These are phyloP conservation scores for Triangularia verruculosa DNA, from an alignment of 2,329 filamentous ascomycete species.

Conservation along the genomic window DNA sequence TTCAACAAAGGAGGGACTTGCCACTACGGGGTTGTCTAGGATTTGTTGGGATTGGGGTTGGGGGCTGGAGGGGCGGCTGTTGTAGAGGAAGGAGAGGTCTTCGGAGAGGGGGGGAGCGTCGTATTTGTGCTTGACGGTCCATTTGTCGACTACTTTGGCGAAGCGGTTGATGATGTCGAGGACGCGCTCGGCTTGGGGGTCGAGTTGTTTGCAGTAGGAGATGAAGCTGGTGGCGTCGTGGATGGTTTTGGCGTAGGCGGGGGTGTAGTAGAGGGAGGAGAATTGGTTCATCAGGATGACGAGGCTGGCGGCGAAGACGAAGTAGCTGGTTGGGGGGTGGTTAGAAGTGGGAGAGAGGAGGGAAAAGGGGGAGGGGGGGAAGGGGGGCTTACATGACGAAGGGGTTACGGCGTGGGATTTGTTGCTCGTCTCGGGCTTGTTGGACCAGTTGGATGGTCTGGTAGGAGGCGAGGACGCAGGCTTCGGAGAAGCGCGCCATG, in stretches of 20 bases:
- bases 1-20: neutral
- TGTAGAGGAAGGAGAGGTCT: conserved; percentile 26
- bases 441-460: conserved; percentile 49
- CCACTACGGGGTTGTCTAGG: neutral
- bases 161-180: conserved; percentile 51
- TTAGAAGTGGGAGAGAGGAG: conserved; percentile 11
- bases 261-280: conserved; percentile 46
- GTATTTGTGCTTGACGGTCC: conserved; percentile 24
- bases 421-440: conserved; percentile 41
- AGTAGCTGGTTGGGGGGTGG: conserved; percentile 44
- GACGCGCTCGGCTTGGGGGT: conserved; percentile 49
- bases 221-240: conserved; percentile 47
- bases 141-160: conserved; percentile 38
- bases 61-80: conserved; percentile 17
- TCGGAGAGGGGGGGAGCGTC: conserved; percentile 21
- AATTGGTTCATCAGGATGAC: conserved; percentile 58
- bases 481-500: conserved; percentile 48
- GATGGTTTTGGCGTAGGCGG: conserved; percentile 40
- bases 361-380: neutral
- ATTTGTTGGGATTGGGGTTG: conserved; percentile 14
- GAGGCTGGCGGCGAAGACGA: conserved; percentile 53
- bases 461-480: conserved; percentile 50
- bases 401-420: conserved; percentile 51
- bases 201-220: conserved; percentile 45
- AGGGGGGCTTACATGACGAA: conserved; percentile 50